These are phyloP conservation scores for Vitis cinerea DNA, from an alignment of 164 flowering plant genomes.

Conservation along the genomic window DNA sequence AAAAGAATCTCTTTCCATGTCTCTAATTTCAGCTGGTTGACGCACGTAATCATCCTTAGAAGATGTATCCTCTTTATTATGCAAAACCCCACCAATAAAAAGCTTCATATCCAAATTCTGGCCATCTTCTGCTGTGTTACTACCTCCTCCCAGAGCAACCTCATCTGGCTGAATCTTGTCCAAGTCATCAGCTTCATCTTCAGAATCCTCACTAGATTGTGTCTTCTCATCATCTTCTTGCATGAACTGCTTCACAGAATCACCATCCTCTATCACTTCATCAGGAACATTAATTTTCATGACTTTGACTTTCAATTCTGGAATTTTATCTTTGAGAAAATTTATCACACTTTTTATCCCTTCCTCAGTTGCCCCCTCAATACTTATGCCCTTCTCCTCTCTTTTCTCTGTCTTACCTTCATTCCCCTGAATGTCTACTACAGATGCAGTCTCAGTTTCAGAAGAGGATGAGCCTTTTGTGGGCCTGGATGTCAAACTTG, in stretches of 20 bases:
- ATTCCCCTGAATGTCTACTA: conserved; percentile 40
- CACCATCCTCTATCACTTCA: conserved; percentile 45
- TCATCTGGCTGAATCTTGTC: conserved; percentile 57
- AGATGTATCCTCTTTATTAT: conserved; percentile 65
- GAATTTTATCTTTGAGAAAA: conserved; percentile 84
- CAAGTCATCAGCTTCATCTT: conserved; percentile 41
- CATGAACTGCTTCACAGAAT: conserved; percentile 54
- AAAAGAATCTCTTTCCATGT: conserved; percentile 78
- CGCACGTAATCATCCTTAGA: conserved; percentile 69
- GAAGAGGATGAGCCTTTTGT: conserved; percentile 33
- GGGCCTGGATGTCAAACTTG: conserved; percentile 38
- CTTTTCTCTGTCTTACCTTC: conserved; percentile 44
- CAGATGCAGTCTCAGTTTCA: conserved; percentile 40
- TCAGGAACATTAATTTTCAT: conserved; percentile 59
- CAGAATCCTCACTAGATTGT: conserved; percentile 40
- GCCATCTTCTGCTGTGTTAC: conserved; percentile 44
- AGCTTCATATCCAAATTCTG: conserved; percentile 59
- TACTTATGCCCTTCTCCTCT: conserved; percentile 54
- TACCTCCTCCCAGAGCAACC: conserved; percentile 40
- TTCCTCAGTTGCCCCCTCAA: conserved; percentile 82
- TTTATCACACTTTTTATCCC: conserved; percentile 79
- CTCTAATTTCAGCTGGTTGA: conserved; percentile 69
- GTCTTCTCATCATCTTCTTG: conserved; percentile 54
- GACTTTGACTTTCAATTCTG: conserved; percentile 81
- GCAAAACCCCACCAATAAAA: conserved; percentile 81